phyloP scores from a whole-genome alignment of 345 rosid genomes.

The Punica granatum region DNA sequence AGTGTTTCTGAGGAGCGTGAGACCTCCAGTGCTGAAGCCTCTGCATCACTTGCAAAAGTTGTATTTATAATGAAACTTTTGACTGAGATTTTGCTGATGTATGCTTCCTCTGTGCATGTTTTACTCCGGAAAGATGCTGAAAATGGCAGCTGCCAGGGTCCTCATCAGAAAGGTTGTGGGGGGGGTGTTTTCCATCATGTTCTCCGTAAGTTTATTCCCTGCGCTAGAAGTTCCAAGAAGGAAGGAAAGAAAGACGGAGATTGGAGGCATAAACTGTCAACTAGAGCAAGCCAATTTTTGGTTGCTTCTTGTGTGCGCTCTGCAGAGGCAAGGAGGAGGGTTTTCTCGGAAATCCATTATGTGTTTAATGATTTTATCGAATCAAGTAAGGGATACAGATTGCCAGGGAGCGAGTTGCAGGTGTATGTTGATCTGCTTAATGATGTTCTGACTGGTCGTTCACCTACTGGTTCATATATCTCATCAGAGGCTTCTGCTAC shows the following conservation, averaged over 20 bases:
- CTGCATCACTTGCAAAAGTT: slow-evolving; percentile 75
- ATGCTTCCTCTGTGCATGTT: slow-evolving; percentile 72
- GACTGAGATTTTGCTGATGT: slow-evolving; percentile 82
- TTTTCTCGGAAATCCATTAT: slow-evolving; percentile 59
- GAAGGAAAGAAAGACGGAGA: slow-evolving; percentile 72
- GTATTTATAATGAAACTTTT: slow-evolving; percentile 84
- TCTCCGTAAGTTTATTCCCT: slow-evolving; percentile 67
- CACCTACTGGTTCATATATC: slow-evolving; percentile 74
- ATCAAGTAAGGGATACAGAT: slow-evolving; percentile 43
- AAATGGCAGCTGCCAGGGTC: slow-evolving; percentile 44
- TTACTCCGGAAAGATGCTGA: slow-evolving; percentile 79
- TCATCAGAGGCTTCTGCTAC: slow-evolving; percentile 86
- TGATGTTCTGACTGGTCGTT: slow-evolving; percentile 79
- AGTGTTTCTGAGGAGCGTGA: slow-evolving; percentile 48
- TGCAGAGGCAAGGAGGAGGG: slow-evolving; percentile 79
- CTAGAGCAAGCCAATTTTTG: slow-evolving; percentile 70
- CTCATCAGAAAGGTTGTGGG: slow-evolving; percentile 42
- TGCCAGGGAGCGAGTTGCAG: slow-evolving; percentile 61
- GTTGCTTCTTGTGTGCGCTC: slow-evolving; percentile 92
- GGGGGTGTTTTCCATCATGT: slow-evolving; percentile 80
- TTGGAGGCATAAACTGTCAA: slow-evolving; percentile 85
- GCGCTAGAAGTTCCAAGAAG: slow-evolving; percentile 48
- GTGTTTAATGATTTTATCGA: slow-evolving; percentile 63
- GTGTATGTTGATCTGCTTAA: slow-evolving; percentile 67
- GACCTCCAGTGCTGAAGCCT: slow-evolving; percentile 43